These are phyloP conservation scores for Hypoxylon subgilvum DNA, from an alignment of 495 filamentous ascomycete species.

Conservation along the genomic window DNA sequence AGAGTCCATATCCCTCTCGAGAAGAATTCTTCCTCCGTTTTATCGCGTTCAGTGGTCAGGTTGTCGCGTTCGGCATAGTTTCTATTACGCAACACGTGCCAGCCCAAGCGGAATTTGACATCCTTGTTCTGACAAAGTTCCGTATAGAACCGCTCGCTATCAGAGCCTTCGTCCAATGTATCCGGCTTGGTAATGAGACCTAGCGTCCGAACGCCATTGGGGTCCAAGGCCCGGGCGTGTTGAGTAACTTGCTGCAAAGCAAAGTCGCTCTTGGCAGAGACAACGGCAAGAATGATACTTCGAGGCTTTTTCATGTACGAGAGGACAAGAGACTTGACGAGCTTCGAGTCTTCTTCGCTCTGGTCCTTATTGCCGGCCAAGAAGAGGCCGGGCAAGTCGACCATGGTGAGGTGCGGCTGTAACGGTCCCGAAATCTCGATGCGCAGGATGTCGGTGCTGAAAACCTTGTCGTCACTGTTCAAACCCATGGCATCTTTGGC, in stretches of 20 bases:
- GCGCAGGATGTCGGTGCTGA: slow-evolving; percentile 67
- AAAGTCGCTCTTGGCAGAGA: slow-evolving; percentile 59
- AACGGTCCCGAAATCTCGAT: slow-evolving; percentile 67
- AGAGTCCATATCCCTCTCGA: slow-evolving; percentile 45
- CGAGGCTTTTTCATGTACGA: slow-evolving; percentile 51
- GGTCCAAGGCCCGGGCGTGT: slow-evolving; percentile 52
- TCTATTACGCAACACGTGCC: slow-evolving; percentile 72
- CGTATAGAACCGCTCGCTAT: slow-evolving; percentile 53
- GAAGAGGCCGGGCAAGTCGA: slow-evolving; percentile 71
- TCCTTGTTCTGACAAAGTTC: slow-evolving; percentile 61
- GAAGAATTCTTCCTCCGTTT: slow-evolving; percentile 52
- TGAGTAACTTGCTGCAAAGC: slow-evolving; percentile 57
- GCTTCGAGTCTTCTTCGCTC: slow-evolving; percentile 47
- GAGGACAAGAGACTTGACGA: slow-evolving; percentile 48
- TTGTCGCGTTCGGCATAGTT: slow-evolving; percentile 48
- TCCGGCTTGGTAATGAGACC: slow-evolving; percentile 68
- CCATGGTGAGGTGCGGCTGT: slow-evolving; percentile 66
- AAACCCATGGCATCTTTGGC: slow-evolving; percentile 48
- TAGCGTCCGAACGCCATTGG: slow-evolving; percentile 56
- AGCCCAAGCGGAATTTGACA: slow-evolving; percentile 56
- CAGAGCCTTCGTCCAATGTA: slow-evolving; percentile 45
- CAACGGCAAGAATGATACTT: slow-evolving; percentile 64
- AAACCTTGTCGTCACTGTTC: slow-evolving; percentile 40
- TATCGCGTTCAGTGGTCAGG: slow-evolving; percentile 42
- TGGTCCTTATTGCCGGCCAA: slow-evolving; percentile 52